Percentiles rank a stretch among this genome's conserved stretches.
Evolutionary conservation across 345 rosid genomes (phyloP).

Genomic region (Noccaea bulbosa): DNA sequence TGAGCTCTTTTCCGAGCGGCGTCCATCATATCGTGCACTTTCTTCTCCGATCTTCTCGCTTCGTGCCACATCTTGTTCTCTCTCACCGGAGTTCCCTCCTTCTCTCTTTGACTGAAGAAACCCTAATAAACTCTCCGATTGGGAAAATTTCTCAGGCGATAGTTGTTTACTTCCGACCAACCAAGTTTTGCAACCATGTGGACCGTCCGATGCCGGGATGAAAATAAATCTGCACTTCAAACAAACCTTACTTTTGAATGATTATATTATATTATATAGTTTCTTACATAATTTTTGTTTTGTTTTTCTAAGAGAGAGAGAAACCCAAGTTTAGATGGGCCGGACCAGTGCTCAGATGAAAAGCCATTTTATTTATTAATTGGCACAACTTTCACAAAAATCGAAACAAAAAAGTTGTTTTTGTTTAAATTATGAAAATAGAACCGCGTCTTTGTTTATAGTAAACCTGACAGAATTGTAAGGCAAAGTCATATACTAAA

Average conservation of each 20-base stretch:
- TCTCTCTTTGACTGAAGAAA: slow-evolving; percentile 1
- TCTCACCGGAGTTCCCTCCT: background rate
- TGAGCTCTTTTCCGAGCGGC: slow-evolving; percentile 98
- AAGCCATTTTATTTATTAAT: no score
- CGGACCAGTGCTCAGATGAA: slow-evolving; percentile 11
- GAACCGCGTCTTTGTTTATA: no score
- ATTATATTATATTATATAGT: background rate
- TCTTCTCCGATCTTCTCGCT: slow-evolving; percentile 96
- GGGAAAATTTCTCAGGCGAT: slow-evolving; percentile 23
- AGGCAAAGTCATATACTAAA: no score
- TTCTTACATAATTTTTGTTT: background rate
- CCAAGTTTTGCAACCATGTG: slow-evolving; percentile 12
- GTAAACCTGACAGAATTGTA: no score
- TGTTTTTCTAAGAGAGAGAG: no score
- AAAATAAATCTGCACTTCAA: background rate
- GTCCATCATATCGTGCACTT: slow-evolving; percentile 99
- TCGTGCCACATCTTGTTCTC: slow-evolving; percentile 90
- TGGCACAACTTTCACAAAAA: no score
- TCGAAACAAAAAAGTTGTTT: no score
- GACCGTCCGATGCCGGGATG: slow-evolving; percentile 27
- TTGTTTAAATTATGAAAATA: no score
- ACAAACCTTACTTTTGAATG: background rate
- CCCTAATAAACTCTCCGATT: slow-evolving; percentile 36
- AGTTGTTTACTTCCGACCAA: slow-evolving; percentile 18
- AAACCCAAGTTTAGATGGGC: background rate